Conservation (phyloP, 306 rosid species). For the Boehmeria nivea region DNA sequence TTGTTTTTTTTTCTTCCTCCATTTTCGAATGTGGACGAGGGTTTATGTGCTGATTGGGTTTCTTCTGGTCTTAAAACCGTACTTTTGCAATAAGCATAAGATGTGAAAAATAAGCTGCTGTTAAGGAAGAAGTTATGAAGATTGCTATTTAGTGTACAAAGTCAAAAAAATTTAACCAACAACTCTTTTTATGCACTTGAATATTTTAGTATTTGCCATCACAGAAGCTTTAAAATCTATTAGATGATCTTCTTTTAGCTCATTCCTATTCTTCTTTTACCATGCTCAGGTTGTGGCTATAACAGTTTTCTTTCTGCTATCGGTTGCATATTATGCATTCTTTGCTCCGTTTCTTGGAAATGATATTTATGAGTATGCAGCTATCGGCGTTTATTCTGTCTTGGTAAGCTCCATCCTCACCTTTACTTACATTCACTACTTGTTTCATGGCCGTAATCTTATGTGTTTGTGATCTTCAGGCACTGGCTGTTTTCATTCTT, state of each 20-base stretch:
- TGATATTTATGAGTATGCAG: conserved; percentile 45
- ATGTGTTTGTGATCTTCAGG: conserved; percentile 32
- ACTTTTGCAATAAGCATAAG: too few species aligned
- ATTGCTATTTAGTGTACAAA: too few species aligned
- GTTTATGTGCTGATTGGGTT: not conserved
- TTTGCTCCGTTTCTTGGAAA: conserved; percentile 72
- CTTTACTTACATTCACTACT: not conserved
- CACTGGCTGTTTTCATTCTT: conserved; percentile 58
- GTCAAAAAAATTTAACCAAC: not conserved
- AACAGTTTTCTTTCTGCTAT: conserved; percentile 68
- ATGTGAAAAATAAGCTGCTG: too few species aligned
- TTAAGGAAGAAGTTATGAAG: too few species aligned
- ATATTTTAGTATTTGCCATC: not conserved
- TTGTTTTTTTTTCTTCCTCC: not conserved
- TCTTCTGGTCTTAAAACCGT: too few species aligned
- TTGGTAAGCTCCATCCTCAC: conserved; percentile 39
- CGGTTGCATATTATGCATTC: conserved; percentile 75
- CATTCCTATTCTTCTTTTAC: conserved; percentile 9
- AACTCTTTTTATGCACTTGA: not conserved
- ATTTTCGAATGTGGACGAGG: not conserved
- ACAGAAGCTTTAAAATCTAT: not conserved
- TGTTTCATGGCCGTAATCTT: conserved; percentile 12
- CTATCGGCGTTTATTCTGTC: conserved; percentile 62
- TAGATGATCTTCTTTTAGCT: conserved; percentile 1
- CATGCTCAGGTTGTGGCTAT: conserved; percentile 70